Conservation (phyloP, 345 rosid species). For the Mercurialis annua region DNA sequence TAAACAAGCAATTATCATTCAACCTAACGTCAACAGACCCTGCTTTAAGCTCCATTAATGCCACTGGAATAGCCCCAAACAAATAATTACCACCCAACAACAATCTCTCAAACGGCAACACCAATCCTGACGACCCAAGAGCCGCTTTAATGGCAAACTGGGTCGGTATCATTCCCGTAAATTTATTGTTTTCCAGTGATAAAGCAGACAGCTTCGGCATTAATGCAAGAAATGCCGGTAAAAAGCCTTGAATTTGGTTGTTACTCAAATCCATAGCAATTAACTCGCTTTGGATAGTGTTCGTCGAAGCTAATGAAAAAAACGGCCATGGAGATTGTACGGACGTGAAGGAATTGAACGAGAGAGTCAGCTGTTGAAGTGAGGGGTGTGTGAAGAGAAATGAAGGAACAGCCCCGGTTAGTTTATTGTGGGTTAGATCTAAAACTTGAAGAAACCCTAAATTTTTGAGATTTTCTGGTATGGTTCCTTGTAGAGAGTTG, state of each 20-base stretch:
- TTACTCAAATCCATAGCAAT: slow-evolving; percentile 44
- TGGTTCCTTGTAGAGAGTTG: slow-evolving; percentile 52
- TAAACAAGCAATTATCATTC: slow-evolving; percentile 62
- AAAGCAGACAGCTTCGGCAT: slow-evolving; percentile 47
- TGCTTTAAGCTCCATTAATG: slow-evolving; percentile 55
- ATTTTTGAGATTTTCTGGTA: slow-evolving; percentile 41
- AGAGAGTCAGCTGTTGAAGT: slow-evolving; percentile 75
- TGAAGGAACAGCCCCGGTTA: slow-evolving; percentile 49
- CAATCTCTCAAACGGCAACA: slow-evolving; percentile 57
- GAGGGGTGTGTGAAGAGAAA: slow-evolving; percentile 57
- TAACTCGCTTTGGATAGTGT: slow-evolving; percentile 40
- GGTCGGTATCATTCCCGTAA: slow-evolving; percentile 43
- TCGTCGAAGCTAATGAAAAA: neutral
- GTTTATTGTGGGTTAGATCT: slow-evolving; percentile 65
- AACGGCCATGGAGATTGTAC: slow-evolving; percentile 39
- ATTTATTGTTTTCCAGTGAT: slow-evolving; percentile 37
- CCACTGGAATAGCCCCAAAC: slow-evolving; percentile 66
- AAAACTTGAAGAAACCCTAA: slow-evolving; percentile 51
- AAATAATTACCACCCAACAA: slow-evolving; percentile 84
- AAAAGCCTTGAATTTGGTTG: slow-evolving; percentile 33
- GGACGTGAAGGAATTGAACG: slow-evolving; percentile 60
- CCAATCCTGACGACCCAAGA: slow-evolving; percentile 23
- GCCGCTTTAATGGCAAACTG: slow-evolving; percentile 43
- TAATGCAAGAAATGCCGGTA: slow-evolving; percentile 33
- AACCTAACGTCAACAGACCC: slow-evolving; percentile 57